Evolutionary conservation across 2,329 filamentous ascomycete species (phyloP), one percentile per base, ranked within the genome.

Genomic region (Trematosphaeria pertusa): DNA sequence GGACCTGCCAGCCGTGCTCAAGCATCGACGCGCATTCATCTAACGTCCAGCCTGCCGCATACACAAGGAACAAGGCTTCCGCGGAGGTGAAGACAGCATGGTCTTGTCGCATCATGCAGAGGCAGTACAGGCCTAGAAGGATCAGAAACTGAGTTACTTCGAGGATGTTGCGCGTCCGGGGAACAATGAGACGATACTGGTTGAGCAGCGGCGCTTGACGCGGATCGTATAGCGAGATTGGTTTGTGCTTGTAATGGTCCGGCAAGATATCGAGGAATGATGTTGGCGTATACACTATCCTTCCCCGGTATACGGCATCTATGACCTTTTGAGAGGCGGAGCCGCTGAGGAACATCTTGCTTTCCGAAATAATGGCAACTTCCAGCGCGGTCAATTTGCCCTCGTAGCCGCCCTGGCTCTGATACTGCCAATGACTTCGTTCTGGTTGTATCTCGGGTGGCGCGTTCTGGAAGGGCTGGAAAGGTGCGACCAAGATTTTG

Each of bases 391-490:
- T 91, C 46, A 93, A 73, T 41, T 86, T 88, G 54, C 84, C 71
- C 48, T 82, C 78, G 38, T 77, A 74, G 5, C 78, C 78, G 10
- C 75, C 71, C 39, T 75, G 71, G 11, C 74, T 72, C 28, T 75
- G 71, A 3, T 77, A 70, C 2, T 76, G 71, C 69, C 77, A 80
- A 48, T 71, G 69, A 22, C 73, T 72, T 14, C 80, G 76, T 56
- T 87, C 79, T 12, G 78, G 75, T 26, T 83, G 78, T 31, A 92
- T 80, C 44, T 87, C 81, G 1, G 79, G 74, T 0, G 90, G 90
- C 0, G 89, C 89, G 56, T 89, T 89, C 71, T 94, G 89, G 60
- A 94, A 94, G 1, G 90, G 89, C 61, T 91, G 87, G 61, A 95
- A 94, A 11, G 88, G 88, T 12, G 89, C 88, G 11, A 95, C 87